phyloP scores from a whole-genome alignment of 148 eudicot genomes.

The Selenicereus undatus region DNA sequence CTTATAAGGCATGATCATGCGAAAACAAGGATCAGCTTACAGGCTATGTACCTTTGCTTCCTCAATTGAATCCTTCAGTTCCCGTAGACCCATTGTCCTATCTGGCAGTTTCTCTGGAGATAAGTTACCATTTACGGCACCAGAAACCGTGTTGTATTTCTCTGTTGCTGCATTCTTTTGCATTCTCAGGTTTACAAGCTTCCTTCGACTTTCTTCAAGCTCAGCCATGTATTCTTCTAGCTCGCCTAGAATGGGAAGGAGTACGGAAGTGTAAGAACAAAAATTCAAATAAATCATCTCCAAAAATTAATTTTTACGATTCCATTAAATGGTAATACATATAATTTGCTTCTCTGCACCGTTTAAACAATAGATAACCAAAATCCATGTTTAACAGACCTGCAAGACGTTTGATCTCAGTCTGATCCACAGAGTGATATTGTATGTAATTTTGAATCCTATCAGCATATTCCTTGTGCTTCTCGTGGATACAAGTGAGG shows the following conservation, averaged over 20 bases:
- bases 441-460: slow-evolving; percentile 46
- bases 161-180: slow-evolving; percentile 67
- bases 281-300: not conserved
- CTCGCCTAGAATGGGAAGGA: slow-evolving; percentile 43
- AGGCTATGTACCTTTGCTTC: slow-evolving; percentile 67
- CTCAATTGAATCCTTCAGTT: slow-evolving; percentile 72
- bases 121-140: slow-evolving; percentile 63
- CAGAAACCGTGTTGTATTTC: slow-evolving; percentile 45
- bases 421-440: slow-evolving; percentile 60
- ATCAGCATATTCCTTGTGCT: slow-evolving; percentile 64
- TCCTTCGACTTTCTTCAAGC: slow-evolving; percentile 96
- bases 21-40: not conserved
- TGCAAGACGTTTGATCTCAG: slow-evolving; percentile 63
- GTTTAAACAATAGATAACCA: not conserved
- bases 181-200: slow-evolving; percentile 78
- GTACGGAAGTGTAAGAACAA: not conserved
- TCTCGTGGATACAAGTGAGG: slow-evolving; percentile 61
- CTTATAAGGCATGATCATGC: not conserved
- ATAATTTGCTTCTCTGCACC: not conserved
- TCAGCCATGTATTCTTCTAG: slow-evolving; percentile 76
- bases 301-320: not conserved
- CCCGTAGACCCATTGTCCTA: slow-evolving; percentile 52
- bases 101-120: slow-evolving; percentile 68
- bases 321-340: not conserved
- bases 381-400: slow-evolving; percentile 36